phyloP scores from a whole-genome alignment of 805 yeast species.

The Nakazawaea wyomingensis region DNA sequence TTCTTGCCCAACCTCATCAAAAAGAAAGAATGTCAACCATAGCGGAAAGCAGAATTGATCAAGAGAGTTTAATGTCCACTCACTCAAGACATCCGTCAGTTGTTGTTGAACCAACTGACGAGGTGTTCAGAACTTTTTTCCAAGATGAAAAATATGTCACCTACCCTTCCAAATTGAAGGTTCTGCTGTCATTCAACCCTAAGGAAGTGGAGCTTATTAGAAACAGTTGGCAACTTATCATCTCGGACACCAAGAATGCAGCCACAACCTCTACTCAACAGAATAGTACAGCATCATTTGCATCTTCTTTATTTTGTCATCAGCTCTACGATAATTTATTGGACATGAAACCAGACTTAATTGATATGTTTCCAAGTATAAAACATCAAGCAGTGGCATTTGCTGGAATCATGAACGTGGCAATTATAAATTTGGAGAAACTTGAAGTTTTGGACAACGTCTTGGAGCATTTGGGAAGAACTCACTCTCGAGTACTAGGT shows the following conservation, averaged over 20 bases:
- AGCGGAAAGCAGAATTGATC: not conserved
- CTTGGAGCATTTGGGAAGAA: constrained; percentile 58
- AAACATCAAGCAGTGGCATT: constrained; percentile 76
- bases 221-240: constrained; percentile 35
- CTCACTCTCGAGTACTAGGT: constrained; percentile 71
- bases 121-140: constrained; percentile 2
- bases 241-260: constrained; percentile 33
- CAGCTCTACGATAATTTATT: constrained; percentile 72
- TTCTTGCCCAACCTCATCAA: no score
- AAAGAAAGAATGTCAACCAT: no score
- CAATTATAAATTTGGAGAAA: constrained; percentile 60
- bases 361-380: constrained; percentile 64
- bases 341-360: constrained; percentile 54
- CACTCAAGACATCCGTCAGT: not conserved
- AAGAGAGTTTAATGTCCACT: not conserved
- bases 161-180: constrained; percentile 3
- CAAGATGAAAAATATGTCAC: constrained; percentile 3
- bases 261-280: no score
- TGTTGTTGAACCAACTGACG: not conserved
- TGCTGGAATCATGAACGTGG: constrained; percentile 70
- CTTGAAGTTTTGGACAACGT: constrained; percentile 53
- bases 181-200: constrained; percentile 16
- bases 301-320: constrained; percentile 62
- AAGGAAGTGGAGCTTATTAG: constrained; percentile 34
- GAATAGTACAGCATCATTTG: constrained; percentile 29